phyloP scores from a whole-genome alignment of 1,284 basidiomycete genomes.

The Inonotus obliquus region DNA sequence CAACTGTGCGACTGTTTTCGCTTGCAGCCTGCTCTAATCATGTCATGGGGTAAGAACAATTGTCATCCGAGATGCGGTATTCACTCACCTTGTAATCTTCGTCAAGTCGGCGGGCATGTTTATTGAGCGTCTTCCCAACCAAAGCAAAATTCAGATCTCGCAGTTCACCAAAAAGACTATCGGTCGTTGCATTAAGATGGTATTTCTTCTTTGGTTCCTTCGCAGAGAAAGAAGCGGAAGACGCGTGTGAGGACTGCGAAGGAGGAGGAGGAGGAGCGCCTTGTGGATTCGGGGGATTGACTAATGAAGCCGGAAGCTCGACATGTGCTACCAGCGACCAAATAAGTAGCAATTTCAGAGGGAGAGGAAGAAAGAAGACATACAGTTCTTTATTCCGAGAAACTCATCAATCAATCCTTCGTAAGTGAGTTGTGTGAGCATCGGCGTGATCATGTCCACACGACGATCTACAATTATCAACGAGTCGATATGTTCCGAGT shows the following conservation, averaged over 20 bases:
- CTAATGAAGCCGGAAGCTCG: constrained; percentile 79
- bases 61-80: constrained; percentile 22
- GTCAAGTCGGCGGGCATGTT: constrained; percentile 80
- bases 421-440: constrained; percentile 96
- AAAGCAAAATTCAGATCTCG: constrained; percentile 92
- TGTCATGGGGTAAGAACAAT: constrained; percentile 17
- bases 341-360: neutral
- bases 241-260: constrained; percentile 33
- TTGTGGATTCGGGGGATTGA: constrained; percentile 42
- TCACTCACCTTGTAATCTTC: constrained; percentile 80
- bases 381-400: constrained; percentile 86
- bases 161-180: constrained; percentile 82
- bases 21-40: constrained; percentile 60
- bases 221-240: constrained; percentile 44
- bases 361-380: constrained; percentile 24
- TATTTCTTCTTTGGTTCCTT: constrained; percentile 87
- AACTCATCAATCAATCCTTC: constrained; percentile 96
- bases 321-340: constrained; percentile 65
- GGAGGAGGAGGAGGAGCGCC: constrained; percentile 33
- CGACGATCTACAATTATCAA: constrained; percentile 88
- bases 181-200: constrained; percentile 69
- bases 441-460: constrained; percentile 94
- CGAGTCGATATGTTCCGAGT: constrained; percentile 72
- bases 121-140: constrained; percentile 83
- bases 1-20: constrained; percentile 91